A percentile compares a stretch with the other conserved stretches of the same genome.
These are phyloP conservation scores for Tephrocybe sp. DNA, from an alignment of 768 basidiomycete species.

Conservation along the genomic window DNA sequence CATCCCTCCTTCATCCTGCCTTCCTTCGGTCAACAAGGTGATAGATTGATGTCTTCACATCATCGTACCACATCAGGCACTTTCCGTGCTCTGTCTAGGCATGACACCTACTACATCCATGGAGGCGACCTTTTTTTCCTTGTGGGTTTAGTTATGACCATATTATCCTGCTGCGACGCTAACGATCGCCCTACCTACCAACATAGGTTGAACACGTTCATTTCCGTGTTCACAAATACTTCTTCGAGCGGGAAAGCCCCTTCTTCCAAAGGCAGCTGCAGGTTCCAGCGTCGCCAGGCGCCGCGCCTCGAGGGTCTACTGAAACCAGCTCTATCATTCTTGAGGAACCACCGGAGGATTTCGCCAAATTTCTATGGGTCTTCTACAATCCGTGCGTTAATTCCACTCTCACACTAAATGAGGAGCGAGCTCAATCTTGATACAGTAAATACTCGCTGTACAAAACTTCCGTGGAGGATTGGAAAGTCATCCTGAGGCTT, in stretches of 20 bases:
- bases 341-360: conserved; percentile 34
- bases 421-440: not conserved
- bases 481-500: conserved; percentile 58
- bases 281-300: conserved; percentile 28
- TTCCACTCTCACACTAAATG: not conserved
- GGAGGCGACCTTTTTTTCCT: conserved; percentile 52
- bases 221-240: conserved; percentile 53
- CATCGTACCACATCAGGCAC: conserved; percentile 12
- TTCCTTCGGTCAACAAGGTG: conserved; percentile 25
- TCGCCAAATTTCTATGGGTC: conserved; percentile 51
- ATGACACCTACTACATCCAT: conserved; percentile 42
- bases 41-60: conserved; percentile 17
- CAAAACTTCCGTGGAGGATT: conserved; percentile 44
- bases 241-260: conserved; percentile 49
- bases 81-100: conserved; percentile 24
- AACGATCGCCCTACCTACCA: too few species aligned
- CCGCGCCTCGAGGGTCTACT: conserved; percentile 29
- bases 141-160: conserved; percentile 32
- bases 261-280: conserved; percentile 38
- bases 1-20: conserved; percentile 21
- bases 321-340: conserved; percentile 42
- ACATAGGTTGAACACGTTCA: conserved; percentile 50
- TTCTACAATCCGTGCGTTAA: conserved; percentile 50
- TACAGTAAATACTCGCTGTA: conserved; percentile 57
- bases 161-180: conserved; percentile 25